Evolutionary conservation across 176 grass and related monocot species (phyloP), one percentile per base, ranked within the genome.

Genomic region (Bolboschoenus planiculmis): DNA sequence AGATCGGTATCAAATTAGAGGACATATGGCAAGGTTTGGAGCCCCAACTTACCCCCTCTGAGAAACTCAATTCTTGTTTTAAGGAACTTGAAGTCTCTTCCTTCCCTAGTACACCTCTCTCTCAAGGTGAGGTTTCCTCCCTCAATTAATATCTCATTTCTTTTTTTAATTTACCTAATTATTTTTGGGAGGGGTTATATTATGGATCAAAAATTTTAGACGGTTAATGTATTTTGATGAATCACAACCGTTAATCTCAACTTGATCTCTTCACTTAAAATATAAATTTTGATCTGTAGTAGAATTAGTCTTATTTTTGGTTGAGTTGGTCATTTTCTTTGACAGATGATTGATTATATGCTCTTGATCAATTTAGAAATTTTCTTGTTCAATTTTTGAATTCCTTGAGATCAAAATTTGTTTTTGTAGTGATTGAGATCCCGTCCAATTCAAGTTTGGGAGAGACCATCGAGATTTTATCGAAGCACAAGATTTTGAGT

Each of bases 41-140:
- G 90, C 84, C 92, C 84, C 92, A 93, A 86, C 92, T 98, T 23
- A 91, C 87, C 35, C 90, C 92, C 23, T 94, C 95, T 5, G 92
- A 98, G 88, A 98, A 98, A 87, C 95, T 98, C 85, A 98, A 98
- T 87, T 95, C 95, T 37, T 98, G 95, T 87, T 98, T 98, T 84
- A 79, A 90, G 66, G 92, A 91, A 64, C 85, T 98, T 76, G 71
- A 78, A 73, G 90, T 98, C 78, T 90, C 88, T 1, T 88, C 90
- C 84, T 98, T 98, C 90, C 95, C 92, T 6, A 81, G 83, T 5
- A 87, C 90, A 50, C 90, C 87, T 26, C 79, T 46, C 61, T 91
- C 89, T 3, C 85, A 90, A 91, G 95, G 92, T 94, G 56, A 37
- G 4, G 72, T 6, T n/a, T n/a, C 47, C 11, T 14, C 2, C 7